Evolutionary conservation across 2,329 filamentous ascomycete genomes (phyloP).

Genomic region (Fusarium setosum): DNA sequence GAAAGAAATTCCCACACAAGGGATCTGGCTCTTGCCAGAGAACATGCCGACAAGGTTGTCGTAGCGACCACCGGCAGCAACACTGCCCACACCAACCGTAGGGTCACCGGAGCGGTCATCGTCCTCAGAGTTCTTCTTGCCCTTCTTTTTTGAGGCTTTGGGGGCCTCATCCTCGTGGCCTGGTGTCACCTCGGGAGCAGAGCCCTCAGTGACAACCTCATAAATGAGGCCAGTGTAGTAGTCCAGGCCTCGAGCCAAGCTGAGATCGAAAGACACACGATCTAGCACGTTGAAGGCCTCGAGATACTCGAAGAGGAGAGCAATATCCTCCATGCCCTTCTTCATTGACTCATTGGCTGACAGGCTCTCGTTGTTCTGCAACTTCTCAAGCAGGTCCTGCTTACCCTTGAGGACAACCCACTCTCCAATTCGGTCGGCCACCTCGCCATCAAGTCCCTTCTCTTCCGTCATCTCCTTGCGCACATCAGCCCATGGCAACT

Average conservation of each 20-base stretch:
- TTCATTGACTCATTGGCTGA: constrained; percentile 79
- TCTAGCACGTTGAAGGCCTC: constrained; percentile 79
- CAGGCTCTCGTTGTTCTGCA: constrained; percentile 76
- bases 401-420: constrained; percentile 84
- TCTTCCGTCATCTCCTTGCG: constrained; percentile 93
- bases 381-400: constrained; percentile 76
- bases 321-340: constrained; percentile 84
- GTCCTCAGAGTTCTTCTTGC: constrained; percentile 64
- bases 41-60: constrained; percentile 97
- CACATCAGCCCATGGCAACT: constrained; percentile 90
- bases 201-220: constrained; percentile 87
- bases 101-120: constrained; percentile 81
- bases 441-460: constrained; percentile 80
- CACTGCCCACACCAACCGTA: constrained; percentile 85
- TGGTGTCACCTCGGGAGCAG: constrained; percentile 63
- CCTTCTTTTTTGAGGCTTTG: constrained; percentile 60
- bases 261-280: constrained; percentile 88
- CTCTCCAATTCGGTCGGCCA: constrained; percentile 88
- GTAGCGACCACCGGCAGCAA: constrained; percentile 91
- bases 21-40: constrained; percentile 84
- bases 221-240: constrained; percentile 94
- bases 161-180: constrained; percentile 48
- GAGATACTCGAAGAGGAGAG: constrained; percentile 83
- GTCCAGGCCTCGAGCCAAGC: constrained; percentile 89
- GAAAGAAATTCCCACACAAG: constrained; percentile 77